Percentiles rank a stretch among this genome's conserved stretches.
Conservation (phyloP, 805 yeast species). For the Debaryomyces castellii region DNA sequence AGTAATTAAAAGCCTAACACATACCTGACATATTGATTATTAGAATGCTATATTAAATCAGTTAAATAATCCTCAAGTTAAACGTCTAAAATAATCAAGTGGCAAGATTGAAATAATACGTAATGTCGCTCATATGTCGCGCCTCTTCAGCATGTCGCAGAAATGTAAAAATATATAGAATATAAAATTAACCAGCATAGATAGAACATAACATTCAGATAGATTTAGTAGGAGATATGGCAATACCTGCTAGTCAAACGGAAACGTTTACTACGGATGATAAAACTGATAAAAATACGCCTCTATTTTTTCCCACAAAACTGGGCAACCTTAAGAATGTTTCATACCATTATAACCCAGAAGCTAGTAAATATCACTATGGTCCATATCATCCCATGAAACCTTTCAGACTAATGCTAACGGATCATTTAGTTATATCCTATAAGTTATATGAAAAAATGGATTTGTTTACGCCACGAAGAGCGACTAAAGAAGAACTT, state of each 20-base stretch:
- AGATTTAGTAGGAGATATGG: too few species aligned
- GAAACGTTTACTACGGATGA: constrained; percentile 35
- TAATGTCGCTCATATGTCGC: background rate
- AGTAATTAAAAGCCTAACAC: constrained; percentile 6
- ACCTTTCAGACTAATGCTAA: constrained; percentile 89
- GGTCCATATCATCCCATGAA: constrained; percentile 98
- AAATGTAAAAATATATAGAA: background rate
- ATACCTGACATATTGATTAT: constrained; percentile 24
- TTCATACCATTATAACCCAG: constrained; percentile 85
- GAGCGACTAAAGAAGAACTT: constrained; percentile 81
- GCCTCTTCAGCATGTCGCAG: constrained; percentile 4
- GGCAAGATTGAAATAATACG: constrained; percentile 1
- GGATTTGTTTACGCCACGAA: constrained; percentile 84
- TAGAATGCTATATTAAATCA: constrained; percentile 1
- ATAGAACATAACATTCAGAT: too few species aligned
- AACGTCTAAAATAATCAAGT: constrained; percentile 1
- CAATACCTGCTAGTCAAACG: constrained; percentile 13
- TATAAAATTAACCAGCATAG: background rate
- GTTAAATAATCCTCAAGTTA: too few species aligned
- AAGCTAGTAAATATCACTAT: constrained; percentile 78
- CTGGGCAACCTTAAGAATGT: constrained; percentile 53
- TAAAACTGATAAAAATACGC: constrained; percentile 31
- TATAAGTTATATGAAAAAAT: constrained; percentile 84
- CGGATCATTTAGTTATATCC: constrained; percentile 85
- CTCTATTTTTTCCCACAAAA: constrained; percentile 26